Percentiles rank a stretch among this genome's conserved stretches.
phyloP scores from a whole-genome alignment of 2,329 filamentous ascomycete species.

The Hypoxylon rubiginosum region DNA sequence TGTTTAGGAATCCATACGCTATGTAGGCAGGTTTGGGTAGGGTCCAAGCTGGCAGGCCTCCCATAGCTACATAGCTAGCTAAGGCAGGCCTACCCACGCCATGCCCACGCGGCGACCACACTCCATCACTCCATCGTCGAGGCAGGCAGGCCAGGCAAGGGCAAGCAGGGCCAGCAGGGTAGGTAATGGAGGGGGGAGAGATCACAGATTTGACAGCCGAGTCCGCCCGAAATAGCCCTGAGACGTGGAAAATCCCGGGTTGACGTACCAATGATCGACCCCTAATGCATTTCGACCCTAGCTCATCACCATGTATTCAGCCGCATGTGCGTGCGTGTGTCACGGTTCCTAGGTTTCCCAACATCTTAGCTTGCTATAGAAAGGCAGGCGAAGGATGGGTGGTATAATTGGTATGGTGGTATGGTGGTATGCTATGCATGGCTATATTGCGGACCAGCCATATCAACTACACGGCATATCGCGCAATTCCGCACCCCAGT shows the following conservation, averaged over 20 bases:
- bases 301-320: slow-evolving; percentile 41
- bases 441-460: slow-evolving; percentile 19
- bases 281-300: slow-evolving; percentile 41
- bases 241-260: slow-evolving; percentile 41
- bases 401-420: background rate
- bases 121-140: slow-evolving; percentile 3
- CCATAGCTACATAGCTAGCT: background rate
- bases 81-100: slow-evolving; percentile 7
- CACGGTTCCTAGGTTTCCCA: slow-evolving; percentile 28
- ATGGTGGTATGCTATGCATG: slow-evolving; percentile 21
- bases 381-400: slow-evolving; percentile 8
- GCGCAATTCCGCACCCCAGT: slow-evolving; percentile 29
- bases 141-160: background rate
- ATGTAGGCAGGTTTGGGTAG: background rate
- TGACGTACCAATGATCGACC: slow-evolving; percentile 44
- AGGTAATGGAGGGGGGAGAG: slow-evolving; percentile 25
- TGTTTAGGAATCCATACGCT: slow-evolving; percentile 39
- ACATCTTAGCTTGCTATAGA: slow-evolving; percentile 9
- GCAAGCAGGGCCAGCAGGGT: too few relatives aligned
- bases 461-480: slow-evolving; percentile 35
- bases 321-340: slow-evolving; percentile 39
- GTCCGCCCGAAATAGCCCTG: slow-evolving; percentile 38
- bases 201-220: slow-evolving; percentile 38
- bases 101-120: slow-evolving; percentile 12
- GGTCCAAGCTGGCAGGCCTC: background rate